Base-by-base conservation (phyloP, 1,284 basidiomycete species). In the Pterulicium gracile region DNA sequence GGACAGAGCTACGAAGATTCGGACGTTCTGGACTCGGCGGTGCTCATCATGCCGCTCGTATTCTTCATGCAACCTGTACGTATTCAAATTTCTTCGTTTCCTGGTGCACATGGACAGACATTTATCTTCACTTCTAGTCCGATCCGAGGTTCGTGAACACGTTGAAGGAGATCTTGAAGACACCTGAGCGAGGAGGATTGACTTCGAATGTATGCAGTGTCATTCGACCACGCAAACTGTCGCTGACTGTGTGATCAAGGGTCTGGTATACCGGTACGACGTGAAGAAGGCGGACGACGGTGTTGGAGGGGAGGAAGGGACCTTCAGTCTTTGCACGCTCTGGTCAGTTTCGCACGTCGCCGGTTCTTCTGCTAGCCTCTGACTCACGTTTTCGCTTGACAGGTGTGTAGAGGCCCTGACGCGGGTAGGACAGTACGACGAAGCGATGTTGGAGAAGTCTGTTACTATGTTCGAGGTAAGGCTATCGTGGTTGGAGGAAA, bases 301-400 rank as follows among this genome's bases (percentile, higher is more conserved):
- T 4, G 88, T 95, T 15, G 92, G 92, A 3, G 92, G 93, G 1
- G 88, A 92, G 53, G 92, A 93, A 63, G 92, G 91, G 4, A 88
- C 83, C 0, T 88, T 88, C 61, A 85, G 83, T 53, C 62, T 88
- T 17, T 88, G 84, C 56, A 89, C 87, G 0, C 62, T 89, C 3
- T 89, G 86, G 86, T 79, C 50, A 14, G 59, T 51, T 5, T n/a
- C n/a, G n/a, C n/a, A n/a, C n/a, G n/a, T n/a, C 7, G 36, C 36
- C 5, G 36, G 4, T 39, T 17, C n/a, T n/a, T 7, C 27, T 10
- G n/a, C 27, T 32, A 32, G 27, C n/a, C n/a, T 32, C 7, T 12
- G 15, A 40, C 10, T 42, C 35, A 20, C 22, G 49, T 35, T 14
- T 7, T 21, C 20, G 22, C n/a, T 21, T 43, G 19, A 1, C 49